Evolutionary conservation across 2,329 filamentous ascomycete species (phyloP), one percentile per base, ranked within the genome.

Genomic region (Trichoderma pleuroti): DNA sequence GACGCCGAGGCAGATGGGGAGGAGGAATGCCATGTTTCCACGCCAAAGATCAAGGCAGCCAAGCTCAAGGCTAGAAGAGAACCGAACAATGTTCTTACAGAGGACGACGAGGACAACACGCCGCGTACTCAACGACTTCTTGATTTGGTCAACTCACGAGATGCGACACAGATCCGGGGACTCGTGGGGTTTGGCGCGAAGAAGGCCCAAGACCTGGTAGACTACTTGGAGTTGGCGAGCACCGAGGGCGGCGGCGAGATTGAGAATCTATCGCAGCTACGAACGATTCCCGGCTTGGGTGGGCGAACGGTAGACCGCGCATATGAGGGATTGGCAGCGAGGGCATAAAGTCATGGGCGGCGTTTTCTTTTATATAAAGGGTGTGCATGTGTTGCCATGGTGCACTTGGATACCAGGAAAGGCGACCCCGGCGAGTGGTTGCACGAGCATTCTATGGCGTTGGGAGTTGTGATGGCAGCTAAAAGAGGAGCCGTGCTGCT

Each of bases 121-220:
- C 90, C 90, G 1, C 85, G 88, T 4, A 90, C 90, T 8, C 84
- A 84, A 72, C 86, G 87, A 71, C 81, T 94, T 3, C 84, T 94
- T 3, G 84, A 87, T 60, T 91, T 93, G 75, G 87, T 94, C 80
- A 94, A 94, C 82, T 92, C 90, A 24, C 86, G 90, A 62, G 90
- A 94, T 72, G 80, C 91, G 21, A 82, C 82, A 16, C 84, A 87
- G 76, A 93, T 94, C 79, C 87, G 86, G 75, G 82, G 87, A 4
- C 84, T 94, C 1, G 88, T 89, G 49, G 92, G 92, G 2, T 90
- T 94, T 12, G 92, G 92, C 0, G 84, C 88, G 1, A 93, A 93
- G 82, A 92, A 90, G 78, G 92, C 92, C 0, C 81, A 83, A 54
- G 88, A 89, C 73, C 78, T 90, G 39, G 84, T 90, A 6, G 85